These are phyloP conservation scores for Myxozyma mucilagina DNA, from an alignment of 805 yeast genomes.

Conservation along the genomic window DNA sequence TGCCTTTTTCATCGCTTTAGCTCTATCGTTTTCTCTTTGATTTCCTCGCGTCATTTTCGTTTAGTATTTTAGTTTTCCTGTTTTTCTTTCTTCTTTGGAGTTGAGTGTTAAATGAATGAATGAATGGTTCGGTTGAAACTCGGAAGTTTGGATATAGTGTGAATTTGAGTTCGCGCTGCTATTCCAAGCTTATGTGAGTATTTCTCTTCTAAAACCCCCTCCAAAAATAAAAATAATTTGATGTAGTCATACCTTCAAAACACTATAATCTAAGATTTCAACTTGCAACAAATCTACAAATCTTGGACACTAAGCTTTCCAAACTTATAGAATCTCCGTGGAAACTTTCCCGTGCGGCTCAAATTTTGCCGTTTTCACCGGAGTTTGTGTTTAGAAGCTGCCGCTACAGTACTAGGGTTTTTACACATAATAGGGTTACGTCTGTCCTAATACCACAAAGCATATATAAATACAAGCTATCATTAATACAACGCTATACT, in stretches of 20 bases:
- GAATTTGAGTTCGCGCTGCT: not conserved
- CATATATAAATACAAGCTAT: not conserved
- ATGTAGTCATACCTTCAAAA: no score
- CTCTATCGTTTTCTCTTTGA: conserved; percentile 92
- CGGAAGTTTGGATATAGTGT: not conserved
- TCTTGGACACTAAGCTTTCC: no score
- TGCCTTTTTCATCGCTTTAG: conserved; percentile 74
- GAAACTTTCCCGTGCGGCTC: no score
- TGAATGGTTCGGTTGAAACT: not conserved
- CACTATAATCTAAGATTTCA: no score
- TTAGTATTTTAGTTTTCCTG: not conserved
- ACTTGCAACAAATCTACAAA: no score
- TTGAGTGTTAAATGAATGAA: not conserved
- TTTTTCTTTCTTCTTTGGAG: not conserved
- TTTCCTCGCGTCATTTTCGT: conserved; percentile 69
- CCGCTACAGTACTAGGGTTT: no score
- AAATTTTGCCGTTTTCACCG: no score
- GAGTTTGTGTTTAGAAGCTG: no score
- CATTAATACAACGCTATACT: not conserved
- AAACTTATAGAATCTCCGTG: no score
- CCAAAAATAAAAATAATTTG: no score
- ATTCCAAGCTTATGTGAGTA: no score
- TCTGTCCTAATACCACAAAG: not conserved
- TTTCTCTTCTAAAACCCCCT: no score
- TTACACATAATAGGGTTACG: not conserved